These are phyloP conservation scores for Xanthoparmelia taractica DNA, from an alignment of 495 filamentous ascomycete species.

Conservation along the genomic window DNA sequence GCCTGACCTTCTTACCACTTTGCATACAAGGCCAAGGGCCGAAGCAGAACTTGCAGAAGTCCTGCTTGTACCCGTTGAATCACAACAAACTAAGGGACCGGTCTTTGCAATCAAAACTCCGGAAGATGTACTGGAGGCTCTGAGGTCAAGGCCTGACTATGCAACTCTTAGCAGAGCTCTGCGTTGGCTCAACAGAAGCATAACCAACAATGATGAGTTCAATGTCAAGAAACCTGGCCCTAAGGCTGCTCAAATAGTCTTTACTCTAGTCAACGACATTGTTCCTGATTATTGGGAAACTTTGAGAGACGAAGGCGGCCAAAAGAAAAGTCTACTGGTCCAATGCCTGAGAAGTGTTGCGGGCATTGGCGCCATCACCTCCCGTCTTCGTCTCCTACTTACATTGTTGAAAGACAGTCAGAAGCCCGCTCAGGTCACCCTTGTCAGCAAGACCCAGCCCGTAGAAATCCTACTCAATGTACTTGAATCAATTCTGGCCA, in stretches of 20 bases:
- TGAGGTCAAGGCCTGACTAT: conserved; percentile 59
- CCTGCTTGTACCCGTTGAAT: conserved; percentile 5
- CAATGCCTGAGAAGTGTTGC: conserved; percentile 63
- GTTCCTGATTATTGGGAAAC: conserved; percentile 72
- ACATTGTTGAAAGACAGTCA: conserved; percentile 38
- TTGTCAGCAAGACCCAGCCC: conserved; percentile 8
- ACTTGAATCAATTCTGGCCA: conserved; percentile 48
- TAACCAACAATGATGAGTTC: conserved; percentile 35
- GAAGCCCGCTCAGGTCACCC: conserved; percentile 13
- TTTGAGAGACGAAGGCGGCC: conserved; percentile 36
- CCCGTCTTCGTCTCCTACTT: conserved; percentile 51
- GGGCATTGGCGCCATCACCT: conserved; percentile 62
- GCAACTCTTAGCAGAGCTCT: conserved; percentile 48
- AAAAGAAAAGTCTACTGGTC: conserved; percentile 43
- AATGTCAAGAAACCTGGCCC: conserved; percentile 58
- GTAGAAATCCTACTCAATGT: conserved; percentile 37
- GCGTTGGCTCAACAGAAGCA: conserved; percentile 43
- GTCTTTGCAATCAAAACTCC: conserved; percentile 24
- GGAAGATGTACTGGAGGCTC: conserved; percentile 51
- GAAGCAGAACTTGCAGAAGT: background rate
- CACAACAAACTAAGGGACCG: background rate
- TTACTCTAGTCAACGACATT: conserved; percentile 58
- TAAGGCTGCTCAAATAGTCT: conserved; percentile 59
- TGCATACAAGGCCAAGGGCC: conserved; percentile 31
- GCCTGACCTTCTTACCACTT: conserved; percentile 44